Evolutionary conservation across 176 grass and related monocot species (phyloP).

Genomic region (maize (Zea mays)): DNA sequence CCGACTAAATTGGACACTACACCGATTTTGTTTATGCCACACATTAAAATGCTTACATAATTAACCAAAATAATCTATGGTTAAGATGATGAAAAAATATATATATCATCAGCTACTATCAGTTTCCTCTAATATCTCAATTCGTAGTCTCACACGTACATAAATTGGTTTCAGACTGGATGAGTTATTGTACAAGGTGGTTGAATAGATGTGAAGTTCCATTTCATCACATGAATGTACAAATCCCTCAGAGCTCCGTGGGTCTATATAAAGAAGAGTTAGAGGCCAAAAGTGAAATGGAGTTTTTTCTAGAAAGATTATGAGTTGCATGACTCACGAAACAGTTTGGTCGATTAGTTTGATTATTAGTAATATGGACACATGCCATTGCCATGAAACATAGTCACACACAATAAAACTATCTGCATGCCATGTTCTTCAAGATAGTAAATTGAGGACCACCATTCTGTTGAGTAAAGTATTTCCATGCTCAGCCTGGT

Average conservation of each 20-base stretch:
- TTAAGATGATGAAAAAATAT: constrained; percentile 62
- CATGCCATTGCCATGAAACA: background rate
- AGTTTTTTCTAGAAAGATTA: background rate
- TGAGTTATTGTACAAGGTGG: too few relatives aligned
- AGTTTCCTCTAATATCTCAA: background rate
- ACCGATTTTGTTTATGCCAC: too few relatives aligned
- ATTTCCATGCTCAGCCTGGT: too few relatives aligned
- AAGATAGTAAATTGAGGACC: background rate
- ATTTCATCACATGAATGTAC: background rate
- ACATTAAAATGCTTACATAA: too few relatives aligned
- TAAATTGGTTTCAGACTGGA: background rate
- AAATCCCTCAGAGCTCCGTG: background rate
- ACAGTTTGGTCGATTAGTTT: background rate
- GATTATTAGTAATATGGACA: background rate
- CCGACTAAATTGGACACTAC: too few relatives aligned
- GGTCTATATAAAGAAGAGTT: background rate
- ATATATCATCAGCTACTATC: background rate
- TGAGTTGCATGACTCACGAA: background rate
- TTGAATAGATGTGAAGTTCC: too few relatives aligned
- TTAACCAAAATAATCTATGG: constrained; percentile 47
- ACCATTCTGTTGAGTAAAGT: background rate
- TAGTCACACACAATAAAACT: background rate
- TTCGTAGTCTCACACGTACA: background rate
- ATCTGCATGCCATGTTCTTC: background rate
- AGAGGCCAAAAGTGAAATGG: background rate